Conservation (phyloP, 257 asterid species). For the Phtheirospermum japonicum region DNA sequence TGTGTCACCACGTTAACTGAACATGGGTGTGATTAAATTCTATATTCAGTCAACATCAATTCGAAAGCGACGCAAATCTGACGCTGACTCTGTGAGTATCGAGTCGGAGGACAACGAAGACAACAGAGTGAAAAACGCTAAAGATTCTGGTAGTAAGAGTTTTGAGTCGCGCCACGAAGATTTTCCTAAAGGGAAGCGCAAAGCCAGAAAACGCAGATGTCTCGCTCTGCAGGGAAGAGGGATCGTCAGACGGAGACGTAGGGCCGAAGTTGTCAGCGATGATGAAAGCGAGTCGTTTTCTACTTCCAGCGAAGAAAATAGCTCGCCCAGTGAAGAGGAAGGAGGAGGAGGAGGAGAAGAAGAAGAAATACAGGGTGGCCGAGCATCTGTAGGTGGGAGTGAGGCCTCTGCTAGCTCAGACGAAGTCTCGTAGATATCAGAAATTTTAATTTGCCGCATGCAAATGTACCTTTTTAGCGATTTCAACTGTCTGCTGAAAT, state of each 20-base stretch:
- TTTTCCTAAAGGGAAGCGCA: constrained; percentile 82
- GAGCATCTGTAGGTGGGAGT: constrained; percentile 46
- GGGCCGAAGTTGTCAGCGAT: constrained; percentile 64
- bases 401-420: constrained; percentile 73
- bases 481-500: background rate
- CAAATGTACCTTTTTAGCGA: too few relatives aligned
- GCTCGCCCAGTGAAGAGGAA: constrained; percentile 48
- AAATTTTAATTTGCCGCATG: background rate
- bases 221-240: constrained; percentile 69
- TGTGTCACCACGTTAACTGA: constrained; percentile 9
- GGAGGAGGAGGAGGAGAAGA: constrained; percentile 49
- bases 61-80: constrained; percentile 75
- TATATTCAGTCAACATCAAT: constrained; percentile 64
- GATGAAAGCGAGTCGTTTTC: constrained; percentile 70
- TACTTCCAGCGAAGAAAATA: constrained; percentile 50
- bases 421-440: constrained; percentile 32
- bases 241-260: constrained; percentile 48
- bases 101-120: constrained; percentile 81
- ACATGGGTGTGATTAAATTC: constrained; percentile 7
- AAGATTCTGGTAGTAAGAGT: constrained; percentile 50
- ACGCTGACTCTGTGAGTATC: constrained; percentile 47
- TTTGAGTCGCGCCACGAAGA: constrained; percentile 75
- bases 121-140: constrained; percentile 32
- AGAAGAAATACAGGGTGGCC: constrained; percentile 62
- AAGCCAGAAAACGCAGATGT: constrained; percentile 77